phyloP scores from a whole-genome alignment of 495 filamentous ascomycete genomes.

The Aeminium ludgeri region DNA sequence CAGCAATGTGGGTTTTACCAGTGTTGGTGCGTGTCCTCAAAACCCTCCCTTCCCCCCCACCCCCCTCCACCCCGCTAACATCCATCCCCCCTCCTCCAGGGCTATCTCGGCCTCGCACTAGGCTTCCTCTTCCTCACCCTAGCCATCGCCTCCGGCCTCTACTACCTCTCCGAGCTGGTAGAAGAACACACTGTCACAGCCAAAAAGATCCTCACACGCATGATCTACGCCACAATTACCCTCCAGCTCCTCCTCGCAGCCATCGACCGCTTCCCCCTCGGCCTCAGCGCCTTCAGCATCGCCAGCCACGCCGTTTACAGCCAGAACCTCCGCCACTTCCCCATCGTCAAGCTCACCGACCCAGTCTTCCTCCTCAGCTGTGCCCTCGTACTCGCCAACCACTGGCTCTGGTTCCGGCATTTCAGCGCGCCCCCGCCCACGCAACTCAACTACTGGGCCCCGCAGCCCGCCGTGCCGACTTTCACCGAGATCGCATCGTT shows the following conservation, averaged over 20 bases:
- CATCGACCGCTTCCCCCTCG: slow-evolving; percentile 70
- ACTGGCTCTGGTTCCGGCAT: slow-evolving; percentile 91
- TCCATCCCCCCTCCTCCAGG: slow-evolving; percentile 51
- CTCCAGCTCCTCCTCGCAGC: slow-evolving; percentile 58
- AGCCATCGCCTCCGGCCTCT: slow-evolving; percentile 69
- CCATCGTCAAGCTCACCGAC: slow-evolving; percentile 74
- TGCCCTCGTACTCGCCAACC: slow-evolving; percentile 72
- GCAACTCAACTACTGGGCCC: slow-evolving; percentile 9
- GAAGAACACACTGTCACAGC: slow-evolving; percentile 93
- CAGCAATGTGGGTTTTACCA: slow-evolving; percentile 14
- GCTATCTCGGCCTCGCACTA: slow-evolving; percentile 70
- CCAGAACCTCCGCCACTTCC: slow-evolving; percentile 76
- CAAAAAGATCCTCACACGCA: slow-evolving; percentile 60
- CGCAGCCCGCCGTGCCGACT: slow-evolving; percentile 37
- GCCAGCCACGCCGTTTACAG: slow-evolving; percentile 73
- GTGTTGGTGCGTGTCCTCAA: slow-evolving; percentile 2
- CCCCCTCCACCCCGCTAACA: slow-evolving; percentile 1
- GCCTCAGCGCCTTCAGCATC: slow-evolving; percentile 56
- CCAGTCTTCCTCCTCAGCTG: slow-evolving; percentile 78
- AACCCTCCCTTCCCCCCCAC: not conserved
- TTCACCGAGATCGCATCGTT: slow-evolving; percentile 94
- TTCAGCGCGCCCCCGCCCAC: slow-evolving; percentile 42
- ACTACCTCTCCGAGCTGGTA: slow-evolving; percentile 94
- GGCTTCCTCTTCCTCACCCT: slow-evolving; percentile 82
- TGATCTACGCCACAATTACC: slow-evolving; percentile 72